Conservation (phyloP, 371 early-diverging fungal species). For the Nematocida sp. region DNA sequence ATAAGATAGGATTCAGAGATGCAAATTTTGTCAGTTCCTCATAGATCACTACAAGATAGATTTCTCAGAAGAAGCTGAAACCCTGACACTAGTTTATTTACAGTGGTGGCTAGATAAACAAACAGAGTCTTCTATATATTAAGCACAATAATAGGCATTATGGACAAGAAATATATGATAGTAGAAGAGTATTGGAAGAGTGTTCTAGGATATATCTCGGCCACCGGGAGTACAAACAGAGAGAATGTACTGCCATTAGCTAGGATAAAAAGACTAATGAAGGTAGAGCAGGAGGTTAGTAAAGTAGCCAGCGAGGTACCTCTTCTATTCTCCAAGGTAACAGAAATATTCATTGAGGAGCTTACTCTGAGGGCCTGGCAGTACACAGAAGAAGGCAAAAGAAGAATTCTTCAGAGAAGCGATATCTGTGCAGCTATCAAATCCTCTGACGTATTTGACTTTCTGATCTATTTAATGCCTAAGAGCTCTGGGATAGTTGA, state of each 20-base stretch:
- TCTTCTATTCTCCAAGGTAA: conserved; percentile 83
- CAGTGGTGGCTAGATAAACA: conserved; percentile 3
- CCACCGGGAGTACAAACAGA: conserved; percentile 64
- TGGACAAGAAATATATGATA: conserved; percentile 25
- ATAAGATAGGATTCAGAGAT: too few species aligned
- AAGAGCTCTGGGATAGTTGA: conserved; percentile 61
- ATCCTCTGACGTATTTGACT: conserved; percentile 91
- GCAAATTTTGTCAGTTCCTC: too few species aligned
- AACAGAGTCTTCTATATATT: conserved; percentile 1
- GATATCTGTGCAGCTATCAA: conserved; percentile 86
- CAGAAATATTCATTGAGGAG: conserved; percentile 88
- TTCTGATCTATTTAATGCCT: conserved; percentile 93
- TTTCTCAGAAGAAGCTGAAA: too few species aligned
- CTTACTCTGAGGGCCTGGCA: conserved; percentile 91
- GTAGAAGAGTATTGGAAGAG: conserved; percentile 49
- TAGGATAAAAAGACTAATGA: conserved; percentile 98
- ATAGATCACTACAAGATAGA: too few species aligned
- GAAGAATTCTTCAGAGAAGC: conserved; percentile 84
- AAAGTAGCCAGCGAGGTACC: conserved; percentile 71
- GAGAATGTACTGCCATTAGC: conserved; percentile 85
- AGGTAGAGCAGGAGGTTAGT: conserved; percentile 91
- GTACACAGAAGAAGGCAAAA: conserved; percentile 91
- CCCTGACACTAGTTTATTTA: too few species aligned
- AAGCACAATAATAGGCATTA: background rate
- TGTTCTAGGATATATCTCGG: conserved; percentile 17